Evolutionary conservation across 2,329 filamentous ascomycete genomes (phyloP).

Genomic region (Polytolypa hystricis): DNA sequence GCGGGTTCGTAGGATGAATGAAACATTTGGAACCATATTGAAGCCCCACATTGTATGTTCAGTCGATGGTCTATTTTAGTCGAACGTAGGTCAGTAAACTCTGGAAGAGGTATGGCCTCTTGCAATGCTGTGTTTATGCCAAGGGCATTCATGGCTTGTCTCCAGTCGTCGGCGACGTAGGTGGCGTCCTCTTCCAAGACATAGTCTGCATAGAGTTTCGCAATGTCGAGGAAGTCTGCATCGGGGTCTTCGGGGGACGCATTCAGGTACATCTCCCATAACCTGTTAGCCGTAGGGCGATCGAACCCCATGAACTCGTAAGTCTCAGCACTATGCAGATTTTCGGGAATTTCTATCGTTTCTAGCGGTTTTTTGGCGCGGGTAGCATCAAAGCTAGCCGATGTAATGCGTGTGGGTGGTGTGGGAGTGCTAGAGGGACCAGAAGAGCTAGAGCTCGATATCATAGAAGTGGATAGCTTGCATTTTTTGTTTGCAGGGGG

Average conservation of each 20-base stretch:
- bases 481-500: no score
- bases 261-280: background rate
- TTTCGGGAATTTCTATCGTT: conserved; percentile 2
- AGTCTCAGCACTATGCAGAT: conserved; percentile 1
- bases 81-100: conserved; percentile 2
- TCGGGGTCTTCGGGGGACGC: background rate
- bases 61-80: no score
- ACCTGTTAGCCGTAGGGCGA: background rate
- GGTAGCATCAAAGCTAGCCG: background rate
- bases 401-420: background rate
- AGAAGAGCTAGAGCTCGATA: no score
- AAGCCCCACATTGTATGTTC: no score
- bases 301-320: conserved; percentile 2
- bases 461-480: no score
- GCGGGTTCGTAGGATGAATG: no score
- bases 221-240: background rate
- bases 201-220: background rate
- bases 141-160: background rate
- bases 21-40: no score
- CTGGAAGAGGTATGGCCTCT: conserved; percentile 1
- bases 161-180: background rate
- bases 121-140: conserved; percentile 1
- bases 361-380: background rate
- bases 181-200: background rate
- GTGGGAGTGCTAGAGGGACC: background rate